Evolutionary conservation across 805 yeast species (phyloP), one percentile per base, ranked within the genome.

Genomic region (Lipomyces chichibuensis): DNA sequence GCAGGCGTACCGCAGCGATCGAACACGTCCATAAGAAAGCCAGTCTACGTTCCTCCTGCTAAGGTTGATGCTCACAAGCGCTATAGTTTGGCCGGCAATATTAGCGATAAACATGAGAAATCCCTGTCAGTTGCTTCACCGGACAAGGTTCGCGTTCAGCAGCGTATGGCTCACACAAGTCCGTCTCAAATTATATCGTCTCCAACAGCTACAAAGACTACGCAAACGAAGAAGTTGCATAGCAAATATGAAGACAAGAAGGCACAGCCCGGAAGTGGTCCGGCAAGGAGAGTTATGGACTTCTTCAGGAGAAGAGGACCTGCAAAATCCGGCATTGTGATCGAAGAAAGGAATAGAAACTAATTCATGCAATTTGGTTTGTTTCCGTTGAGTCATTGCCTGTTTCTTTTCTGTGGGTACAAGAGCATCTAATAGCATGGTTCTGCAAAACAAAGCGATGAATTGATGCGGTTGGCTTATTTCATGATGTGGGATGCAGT

Each of bases 231-330:
- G 49, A 57, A 25, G 17, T 32, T 25, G 25, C 20, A 56, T 37
- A n/a, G 20, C 14, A 58, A 55, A 37, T 29, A 57, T 29, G 62
- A 65, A n/a, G 68, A 61, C 29, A 59, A 60, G 62, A 59, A 46
- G 32, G 23, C 29, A 29, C 39, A 33, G 29, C 20, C 46, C 5
- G 68, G 68, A 11, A 65, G 60, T 5, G 70, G 70, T 1, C 66
- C 71, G 2, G 71, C 71, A 14, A 43, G 61, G 27, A 68, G 61
- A 29, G 71, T 68, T 8, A 68, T 68, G 71, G 67, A 65, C 52
- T 68, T 68, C 61, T 68, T 68, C 67, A 46, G 71, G 39, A 59
- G 71, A 14, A 58, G 70, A 35, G 51, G 62, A 7, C 23, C 64
- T 6, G 3, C 46, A 29, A 59, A 61, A n/a, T 14, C 57, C 20